phyloP scores from a whole-genome alignment of 2,329 filamentous ascomycete genomes.

The Xylariaceae sp. region DNA sequence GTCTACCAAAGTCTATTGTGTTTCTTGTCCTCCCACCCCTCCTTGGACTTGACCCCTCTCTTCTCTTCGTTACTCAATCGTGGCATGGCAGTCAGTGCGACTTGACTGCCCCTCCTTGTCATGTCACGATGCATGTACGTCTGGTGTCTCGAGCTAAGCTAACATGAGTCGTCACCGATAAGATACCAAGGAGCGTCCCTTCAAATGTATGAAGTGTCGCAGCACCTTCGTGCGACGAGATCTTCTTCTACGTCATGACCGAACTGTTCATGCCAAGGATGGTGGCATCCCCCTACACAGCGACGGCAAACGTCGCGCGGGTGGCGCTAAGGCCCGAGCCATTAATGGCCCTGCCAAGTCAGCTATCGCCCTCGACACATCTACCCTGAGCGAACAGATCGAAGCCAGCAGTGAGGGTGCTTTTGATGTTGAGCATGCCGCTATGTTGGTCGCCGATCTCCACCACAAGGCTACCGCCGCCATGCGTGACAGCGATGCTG shows the following conservation, averaged over 20 bases:
- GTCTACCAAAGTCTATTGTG: slow-evolving; percentile 3
- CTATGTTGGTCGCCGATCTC: slow-evolving; percentile 97
- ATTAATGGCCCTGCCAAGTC: slow-evolving; percentile 66
- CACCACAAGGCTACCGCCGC: slow-evolving; percentile 85
- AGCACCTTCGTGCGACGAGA: slow-evolving; percentile 98
- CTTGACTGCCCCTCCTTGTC: slow-evolving; percentile 20
- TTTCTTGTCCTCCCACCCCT: slow-evolving; percentile 16
- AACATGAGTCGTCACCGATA: slow-evolving; percentile 4
- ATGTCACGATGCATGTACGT: slow-evolving; percentile 15
- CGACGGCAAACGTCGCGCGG: slow-evolving; percentile 81
- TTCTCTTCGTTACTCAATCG: slow-evolving; percentile 14
- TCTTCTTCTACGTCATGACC: slow-evolving; percentile 91
- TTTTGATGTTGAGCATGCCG: slow-evolving; percentile 94
- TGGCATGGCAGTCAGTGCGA: slow-evolving; percentile 16
- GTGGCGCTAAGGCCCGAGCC: slow-evolving; percentile 56
- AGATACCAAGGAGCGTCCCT: slow-evolving; percentile 98
- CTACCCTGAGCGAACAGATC: slow-evolving; percentile 78
- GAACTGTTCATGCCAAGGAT: slow-evolving; percentile 97
- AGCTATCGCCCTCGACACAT: slow-evolving; percentile 74
- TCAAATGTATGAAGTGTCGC: slow-evolving; percentile 97
- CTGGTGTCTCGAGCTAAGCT: slow-evolving; percentile 25
- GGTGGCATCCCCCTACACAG: slow-evolving; percentile 89
- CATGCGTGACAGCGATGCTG: slow-evolving; percentile 49
- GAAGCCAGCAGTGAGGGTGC: slow-evolving; percentile 84
- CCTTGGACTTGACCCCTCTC: slow-evolving; percentile 23